Percentiles rank a stretch among this genome's conserved stretches.
phyloP scores from a whole-genome alignment of 768 basidiomycete genomes.

The Rhodotorula diobovata region DNA sequence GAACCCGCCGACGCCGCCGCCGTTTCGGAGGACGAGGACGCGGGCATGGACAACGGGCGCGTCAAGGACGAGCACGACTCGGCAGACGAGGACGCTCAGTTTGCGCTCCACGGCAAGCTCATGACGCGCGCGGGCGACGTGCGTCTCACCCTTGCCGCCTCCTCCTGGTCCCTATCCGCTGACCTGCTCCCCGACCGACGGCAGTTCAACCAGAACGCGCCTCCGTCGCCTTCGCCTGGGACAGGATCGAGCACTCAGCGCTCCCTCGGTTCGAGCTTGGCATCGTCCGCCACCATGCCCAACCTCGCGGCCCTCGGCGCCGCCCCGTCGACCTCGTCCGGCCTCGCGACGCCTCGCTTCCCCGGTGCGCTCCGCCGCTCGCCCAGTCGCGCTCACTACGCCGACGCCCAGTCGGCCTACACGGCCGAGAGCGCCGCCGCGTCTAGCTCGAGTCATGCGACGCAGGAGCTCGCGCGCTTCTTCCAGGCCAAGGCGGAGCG shows the following conservation, averaged over 20 bases:
- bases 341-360: constrained; percentile 7
- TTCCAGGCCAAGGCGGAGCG: constrained; percentile 30
- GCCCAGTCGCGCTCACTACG: neutral
- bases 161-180: too few relatives aligned
- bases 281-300: neutral
- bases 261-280: neutral
- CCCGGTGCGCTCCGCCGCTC: constrained; percentile 6
- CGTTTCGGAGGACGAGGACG: neutral
- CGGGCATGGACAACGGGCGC: neutral
- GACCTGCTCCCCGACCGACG: too few relatives aligned
- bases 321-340: neutral
- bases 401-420: neutral
- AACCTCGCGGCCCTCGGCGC: neutral
- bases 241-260: neutral
- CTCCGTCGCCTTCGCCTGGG: constrained; percentile 21
- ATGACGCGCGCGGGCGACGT: neutral
- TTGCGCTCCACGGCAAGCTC: constrained; percentile 11
- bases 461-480: constrained; percentile 31
- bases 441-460: constrained; percentile 3
- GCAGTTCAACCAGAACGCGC: constrained; percentile 7
- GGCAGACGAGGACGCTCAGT: constrained; percentile 10
- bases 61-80: constrained; percentile 3
- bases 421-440: neutral
- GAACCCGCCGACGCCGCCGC: neutral
- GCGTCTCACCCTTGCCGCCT: neutral